Evolutionary conservation across 2,329 filamentous ascomycete genomes (phyloP), one percentile per base, ranked within the genome.

Genomic region (Cladosporium austrohemisphaericum): DNA sequence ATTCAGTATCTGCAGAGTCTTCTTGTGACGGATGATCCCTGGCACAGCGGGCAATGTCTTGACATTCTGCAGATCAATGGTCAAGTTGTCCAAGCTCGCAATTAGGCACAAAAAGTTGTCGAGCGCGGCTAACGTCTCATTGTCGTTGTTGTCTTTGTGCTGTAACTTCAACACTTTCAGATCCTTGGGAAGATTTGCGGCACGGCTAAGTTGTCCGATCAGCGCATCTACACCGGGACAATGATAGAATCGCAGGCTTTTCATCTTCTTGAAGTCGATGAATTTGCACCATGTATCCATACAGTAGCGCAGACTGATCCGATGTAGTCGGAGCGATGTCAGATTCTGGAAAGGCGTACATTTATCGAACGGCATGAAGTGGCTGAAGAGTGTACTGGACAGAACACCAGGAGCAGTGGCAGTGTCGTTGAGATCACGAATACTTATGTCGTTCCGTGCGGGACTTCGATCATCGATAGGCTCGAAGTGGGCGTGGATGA

Each of bases 41-140:
- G 68, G 67, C 8, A 67, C 61, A 10, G 65, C 67, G 2, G 74
- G 74, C 38, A 76, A 53, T 3, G 54, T 60, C 54, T 70, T 72
- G 23, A 67, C 66, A 33, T 66, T 65, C 8, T 65, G 65, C 10
- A 75, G 57, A 54, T 76, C 73, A 29, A 76, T 62, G 4, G 68
- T 70, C 25, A 76, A 61, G 1, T 67, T 60, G 49, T 68, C 61
- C 47, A 76, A 60, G 2, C 73, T 73, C 10, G 70, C 67, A 0
- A 75, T 70, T 4, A 75, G 61, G 37, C 70, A 72, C 22, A 76
- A 53, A 55, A 76, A 74, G 25, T 70, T 72, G 31, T 76, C 73
- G 18, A 76, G 60, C 1, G 74, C 73, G 2, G 66, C 60, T 22
- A 76, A 55, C 5, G 68, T 68, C 44, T 76, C 73, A 26, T 73